phyloP scores from a whole-genome alignment of 306 rosid genomes.

The Cicer cuneatum region DNA sequence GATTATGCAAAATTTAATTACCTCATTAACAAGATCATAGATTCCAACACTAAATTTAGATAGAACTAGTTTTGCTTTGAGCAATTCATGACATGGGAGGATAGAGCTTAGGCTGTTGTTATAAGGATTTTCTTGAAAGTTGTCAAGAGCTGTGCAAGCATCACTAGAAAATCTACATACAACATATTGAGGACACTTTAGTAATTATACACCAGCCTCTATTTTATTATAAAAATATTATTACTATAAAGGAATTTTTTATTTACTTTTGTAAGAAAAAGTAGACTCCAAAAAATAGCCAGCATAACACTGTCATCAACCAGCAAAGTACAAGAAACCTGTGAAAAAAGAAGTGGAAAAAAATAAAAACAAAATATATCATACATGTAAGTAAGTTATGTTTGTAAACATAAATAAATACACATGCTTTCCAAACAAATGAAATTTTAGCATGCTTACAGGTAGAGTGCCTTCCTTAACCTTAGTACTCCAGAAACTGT shows the following conservation, averaged over 20 bases:
- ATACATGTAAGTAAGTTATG: background rate
- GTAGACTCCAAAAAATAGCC: constrained; percentile 76
- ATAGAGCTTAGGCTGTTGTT: constrained; percentile 83
- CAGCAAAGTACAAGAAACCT: constrained; percentile 70
- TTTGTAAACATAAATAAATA: background rate
- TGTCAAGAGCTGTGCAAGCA: constrained; percentile 76
- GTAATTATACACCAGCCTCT: constrained; percentile 8
- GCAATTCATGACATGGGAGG: constrained; percentile 76
- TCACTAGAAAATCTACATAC: constrained; percentile 72
- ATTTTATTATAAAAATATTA: background rate
- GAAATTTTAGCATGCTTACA: constrained; percentile 55
- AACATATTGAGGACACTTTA: constrained; percentile 10
- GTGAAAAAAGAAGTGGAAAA: constrained; percentile 38
- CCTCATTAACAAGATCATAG: constrained; percentile 71
- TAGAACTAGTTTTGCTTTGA: constrained; percentile 67
- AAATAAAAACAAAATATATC: background rate
- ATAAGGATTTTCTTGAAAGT: constrained; percentile 71
- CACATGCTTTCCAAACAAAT: constrained; percentile 3
- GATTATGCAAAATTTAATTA: constrained; percentile 31
- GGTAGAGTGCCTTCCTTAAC: constrained; percentile 48
- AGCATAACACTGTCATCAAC: constrained; percentile 74
- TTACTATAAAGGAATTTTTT: constrained; percentile 27
- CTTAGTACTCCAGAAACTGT: constrained; percentile 70
- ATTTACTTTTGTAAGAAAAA: constrained; percentile 71
- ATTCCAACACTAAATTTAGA: constrained; percentile 65